Percentiles rank a stretch among this genome's conserved stretches.
These are phyloP conservation scores for Phycomyces nitens DNA, from an alignment of 192 early-diverging fungal species.

Conservation along the genomic window DNA sequence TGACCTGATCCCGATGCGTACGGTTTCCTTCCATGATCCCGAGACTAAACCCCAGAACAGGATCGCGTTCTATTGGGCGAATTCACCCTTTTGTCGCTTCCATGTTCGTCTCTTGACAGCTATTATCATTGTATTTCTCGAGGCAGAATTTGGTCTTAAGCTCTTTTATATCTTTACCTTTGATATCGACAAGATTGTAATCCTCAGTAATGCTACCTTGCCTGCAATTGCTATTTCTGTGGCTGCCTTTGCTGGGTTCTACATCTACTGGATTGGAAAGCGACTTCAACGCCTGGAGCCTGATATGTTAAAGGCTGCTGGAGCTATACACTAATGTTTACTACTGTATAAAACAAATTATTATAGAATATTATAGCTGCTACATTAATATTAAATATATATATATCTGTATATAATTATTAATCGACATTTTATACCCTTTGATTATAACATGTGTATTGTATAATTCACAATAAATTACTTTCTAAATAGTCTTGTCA, in stretches of 20 bases:
- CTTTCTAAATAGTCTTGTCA: too few species aligned
- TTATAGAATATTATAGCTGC: too few species aligned
- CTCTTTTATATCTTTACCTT: slow-evolving; percentile 31
- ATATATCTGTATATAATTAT: too few species aligned
- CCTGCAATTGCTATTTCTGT: slow-evolving; percentile 24
- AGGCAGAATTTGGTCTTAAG: slow-evolving; percentile 33
- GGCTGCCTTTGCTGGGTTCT: slow-evolving; percentile 20
- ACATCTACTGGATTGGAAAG: slow-evolving; percentile 24
- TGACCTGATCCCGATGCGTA: slow-evolving; percentile 31
- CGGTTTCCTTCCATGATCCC: slow-evolving; percentile 15
- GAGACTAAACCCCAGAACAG: slow-evolving; percentile 15
- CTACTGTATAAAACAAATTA: too few species aligned
- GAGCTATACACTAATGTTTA: slow-evolving; percentile 5
- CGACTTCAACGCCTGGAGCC: slow-evolving; percentile 18
- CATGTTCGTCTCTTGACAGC: slow-evolving; percentile 37
- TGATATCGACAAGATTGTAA: slow-evolving; percentile 28
- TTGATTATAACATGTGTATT: too few species aligned
- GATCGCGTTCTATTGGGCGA: slow-evolving; percentile 37
- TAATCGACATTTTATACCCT: too few species aligned
- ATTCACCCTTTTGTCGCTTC: slow-evolving; percentile 26
- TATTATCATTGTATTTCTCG: slow-evolving; percentile 26
- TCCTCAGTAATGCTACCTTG: slow-evolving; percentile 28
- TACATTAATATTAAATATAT: too few species aligned
- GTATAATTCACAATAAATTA: too few species aligned
- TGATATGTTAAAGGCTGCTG: slow-evolving; percentile 21